Base-by-base conservation (phyloP, 768 basidiomycete species). In the Hericium alpestre region DNA sequence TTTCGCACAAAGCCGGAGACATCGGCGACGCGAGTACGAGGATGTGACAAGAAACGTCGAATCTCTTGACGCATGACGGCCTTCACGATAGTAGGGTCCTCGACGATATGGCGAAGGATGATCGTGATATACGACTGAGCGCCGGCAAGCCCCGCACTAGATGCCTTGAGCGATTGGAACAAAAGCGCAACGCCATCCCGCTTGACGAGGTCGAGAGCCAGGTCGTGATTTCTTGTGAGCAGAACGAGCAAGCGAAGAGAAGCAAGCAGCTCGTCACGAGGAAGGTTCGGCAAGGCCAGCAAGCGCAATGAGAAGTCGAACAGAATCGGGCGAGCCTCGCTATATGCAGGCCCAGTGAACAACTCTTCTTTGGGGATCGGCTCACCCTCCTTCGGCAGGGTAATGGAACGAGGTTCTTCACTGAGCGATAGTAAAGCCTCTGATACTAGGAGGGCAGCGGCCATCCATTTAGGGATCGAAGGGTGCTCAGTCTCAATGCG, bases 61-160 rank as follows among this genome's bases (percentile, higher is more conserved):
- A 98, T 79, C 58, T 91, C 87, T 60, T 88, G 84, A 22, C 80
- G 80, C 83, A 99, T 93, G 63, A 90, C 76, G 10, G 73, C 74
- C 56, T 81, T 78, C 46, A 98, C 67, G 8, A 77, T 79, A 2
- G 72, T 66, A 2, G 76, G 64, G 61, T 93, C 90, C 70, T 99
- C 96, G 51, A 94, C 81, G 54, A 91, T 72, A 66, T 99, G 96
- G 7, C 96, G 86, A n/a, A 97, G 74, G 59, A 97, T 87, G 64
- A 87, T 88, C 43, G 85, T 83, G 55, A 93, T 80, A 68, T 93
- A 91, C 0, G 88, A 83, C 49, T 91, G 90, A 61, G 84, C 86
- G 18, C 87, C 84, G 27, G 75, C 69, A 10, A 67, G 65, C 22
- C 66, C 81, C 15, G 84, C 77, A 0, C 82, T 73, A 4, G 76